Percentiles rank a stretch among this genome's conserved stretches.
phyloP scores from a whole-genome alignment of 2,329 filamentous ascomycete species.

The Epichloe sp. region DNA sequence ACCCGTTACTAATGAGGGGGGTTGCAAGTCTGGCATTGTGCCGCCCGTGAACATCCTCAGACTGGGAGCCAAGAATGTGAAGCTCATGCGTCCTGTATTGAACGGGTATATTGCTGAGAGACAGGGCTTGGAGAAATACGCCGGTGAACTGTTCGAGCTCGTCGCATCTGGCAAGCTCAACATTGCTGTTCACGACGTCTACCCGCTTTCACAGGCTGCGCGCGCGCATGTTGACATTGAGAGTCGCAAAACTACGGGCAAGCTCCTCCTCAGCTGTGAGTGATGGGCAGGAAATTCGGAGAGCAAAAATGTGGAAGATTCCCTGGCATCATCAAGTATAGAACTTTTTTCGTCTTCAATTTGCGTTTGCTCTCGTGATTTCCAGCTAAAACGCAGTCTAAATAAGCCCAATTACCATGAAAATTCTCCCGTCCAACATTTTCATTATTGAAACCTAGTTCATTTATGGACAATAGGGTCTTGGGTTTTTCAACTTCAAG shows the following conservation, averaged over 20 bases:
- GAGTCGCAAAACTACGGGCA: conserved; percentile 70
- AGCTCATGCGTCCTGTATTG: conserved; percentile 61
- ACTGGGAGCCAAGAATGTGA: conserved; percentile 62
- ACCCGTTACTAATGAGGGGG: too few species aligned
- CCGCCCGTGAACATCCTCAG: conserved; percentile 46
- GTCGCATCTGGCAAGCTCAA: conserved; percentile 57
- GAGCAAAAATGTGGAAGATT: not conserved
- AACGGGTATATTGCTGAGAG: conserved; percentile 56
- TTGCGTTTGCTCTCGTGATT: not conserved
- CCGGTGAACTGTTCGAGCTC: conserved; percentile 58
- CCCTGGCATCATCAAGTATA: too few species aligned
- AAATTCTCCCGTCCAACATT: not conserved
- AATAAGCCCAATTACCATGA: not conserved
- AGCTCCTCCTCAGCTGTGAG: conserved; percentile 60
- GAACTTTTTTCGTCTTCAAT: not conserved
- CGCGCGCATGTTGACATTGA: conserved; percentile 66
- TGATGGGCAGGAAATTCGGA: conserved; percentile 5
- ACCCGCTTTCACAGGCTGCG: conserved; percentile 59
- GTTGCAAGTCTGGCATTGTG: conserved; percentile 49
- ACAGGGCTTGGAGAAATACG: conserved; percentile 59
- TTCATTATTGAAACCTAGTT: not conserved
- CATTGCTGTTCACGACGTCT: conserved; percentile 61
- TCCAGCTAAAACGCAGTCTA: not conserved
- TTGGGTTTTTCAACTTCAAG: conserved; percentile 9
- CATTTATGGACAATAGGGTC: not conserved